A percentile compares a stretch with the other conserved stretches of the same genome.
Evolutionary conservation across 129 eudicot genomes (phyloP).

Genomic region (Glebionis coronaria): DNA sequence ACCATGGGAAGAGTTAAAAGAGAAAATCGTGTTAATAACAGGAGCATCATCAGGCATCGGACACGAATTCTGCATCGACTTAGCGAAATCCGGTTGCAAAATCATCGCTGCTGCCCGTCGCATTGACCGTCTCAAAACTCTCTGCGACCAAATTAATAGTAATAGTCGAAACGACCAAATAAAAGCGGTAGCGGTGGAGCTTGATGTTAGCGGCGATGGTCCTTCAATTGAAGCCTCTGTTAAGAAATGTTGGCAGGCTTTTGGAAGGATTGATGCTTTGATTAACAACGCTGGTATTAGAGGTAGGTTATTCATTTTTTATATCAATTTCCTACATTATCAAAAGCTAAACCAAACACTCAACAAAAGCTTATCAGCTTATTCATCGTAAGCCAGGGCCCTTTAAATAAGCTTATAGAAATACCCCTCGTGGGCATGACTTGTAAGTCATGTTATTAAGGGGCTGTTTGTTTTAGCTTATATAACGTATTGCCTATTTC

Average conservation of each 20-base stretch:
- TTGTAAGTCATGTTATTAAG: too few relatives aligned
- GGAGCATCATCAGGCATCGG: constrained; percentile 27
- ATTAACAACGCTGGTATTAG: constrained; percentile 28
- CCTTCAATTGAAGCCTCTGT: background rate
- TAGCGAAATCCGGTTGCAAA: constrained; percentile 23
- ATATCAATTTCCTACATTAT: too few relatives aligned
- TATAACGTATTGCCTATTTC: too few relatives aligned
- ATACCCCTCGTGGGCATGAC: background rate
- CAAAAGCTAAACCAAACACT: too few relatives aligned
- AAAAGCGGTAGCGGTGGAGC: constrained; percentile 10
- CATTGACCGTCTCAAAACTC: constrained; percentile 10
- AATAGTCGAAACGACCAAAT: background rate
- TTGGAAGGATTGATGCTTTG: constrained; percentile 12
- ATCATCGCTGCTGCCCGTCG: constrained; percentile 27
- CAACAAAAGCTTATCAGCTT: too few relatives aligned
- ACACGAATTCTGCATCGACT: constrained; percentile 11
- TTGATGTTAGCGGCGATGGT: constrained; percentile 17
- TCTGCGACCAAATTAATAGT: constrained; percentile 12
- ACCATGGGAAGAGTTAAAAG: constrained; percentile 14
- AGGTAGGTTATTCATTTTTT: constrained; percentile 11
- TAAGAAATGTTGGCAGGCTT: background rate
- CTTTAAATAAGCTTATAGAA: too few relatives aligned
- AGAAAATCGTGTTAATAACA: constrained; percentile 13
- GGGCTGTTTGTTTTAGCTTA: too few relatives aligned
- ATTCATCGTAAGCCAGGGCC: too few relatives aligned